Percentiles rank a stretch among this genome's conserved stretches.
phyloP scores from a whole-genome alignment of 176 grass and related monocot species.

The Bromus sterilis region DNA sequence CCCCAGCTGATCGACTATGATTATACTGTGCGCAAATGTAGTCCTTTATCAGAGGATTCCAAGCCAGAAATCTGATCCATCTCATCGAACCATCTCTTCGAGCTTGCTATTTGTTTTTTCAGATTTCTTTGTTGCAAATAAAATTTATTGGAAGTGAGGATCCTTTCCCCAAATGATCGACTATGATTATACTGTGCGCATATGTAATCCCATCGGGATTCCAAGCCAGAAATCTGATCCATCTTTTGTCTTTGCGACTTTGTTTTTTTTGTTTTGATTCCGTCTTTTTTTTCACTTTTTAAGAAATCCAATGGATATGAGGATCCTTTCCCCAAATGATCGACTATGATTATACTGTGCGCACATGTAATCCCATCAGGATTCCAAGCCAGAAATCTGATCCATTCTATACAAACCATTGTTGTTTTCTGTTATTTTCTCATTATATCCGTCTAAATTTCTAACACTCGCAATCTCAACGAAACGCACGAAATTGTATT shows the following conservation, averaged over 20 bases:
- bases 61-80: constrained; percentile 60
- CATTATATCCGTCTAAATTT: too few relatives aligned
- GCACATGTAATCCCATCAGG: constrained; percentile 2
- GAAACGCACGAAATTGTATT: too few relatives aligned
- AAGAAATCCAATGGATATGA: constrained; percentile 6
- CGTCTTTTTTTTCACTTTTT: too few relatives aligned
- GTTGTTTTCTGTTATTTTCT: too few relatives aligned
- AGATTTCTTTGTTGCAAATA: background rate
- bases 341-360: constrained; percentile 36
- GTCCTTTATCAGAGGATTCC: constrained; percentile 18
- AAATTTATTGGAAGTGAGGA: constrained; percentile 34
- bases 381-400: constrained; percentile 51
- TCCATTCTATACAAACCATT: too few relatives aligned
- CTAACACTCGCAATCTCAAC: too few relatives aligned
- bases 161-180: constrained; percentile 67
- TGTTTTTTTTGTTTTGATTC: background rate
- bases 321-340: constrained; percentile 64
- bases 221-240: constrained; percentile 66
- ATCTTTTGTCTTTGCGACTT: background rate
- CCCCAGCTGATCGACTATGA: constrained; percentile 59
- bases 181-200: constrained; percentile 46
- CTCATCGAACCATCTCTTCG: background rate
- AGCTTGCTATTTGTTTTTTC: background rate
- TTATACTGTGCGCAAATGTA: constrained; percentile 21
- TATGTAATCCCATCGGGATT: constrained; percentile 16